phyloP scores from a whole-genome alignment of 345 rosid genomes.

The Syzygium oleosum region DNA sequence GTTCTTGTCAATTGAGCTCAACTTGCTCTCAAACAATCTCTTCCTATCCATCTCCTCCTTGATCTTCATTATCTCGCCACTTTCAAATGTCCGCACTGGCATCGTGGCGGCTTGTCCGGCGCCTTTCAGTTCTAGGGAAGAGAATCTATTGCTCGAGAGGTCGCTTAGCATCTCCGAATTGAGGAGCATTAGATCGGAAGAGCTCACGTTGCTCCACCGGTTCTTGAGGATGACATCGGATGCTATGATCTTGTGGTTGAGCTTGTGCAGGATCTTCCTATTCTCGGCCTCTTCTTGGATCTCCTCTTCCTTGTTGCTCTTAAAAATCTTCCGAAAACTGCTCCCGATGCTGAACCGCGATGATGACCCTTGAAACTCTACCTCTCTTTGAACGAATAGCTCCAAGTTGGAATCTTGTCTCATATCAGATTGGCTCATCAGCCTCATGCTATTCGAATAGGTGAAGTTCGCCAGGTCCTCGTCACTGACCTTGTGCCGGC shows the following conservation, averaged over 20 bases:
- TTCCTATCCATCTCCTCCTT: constrained; percentile 64
- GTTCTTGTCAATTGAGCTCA: constrained; percentile 17
- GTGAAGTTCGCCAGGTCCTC: constrained; percentile 47
- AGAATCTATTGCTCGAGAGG: constrained; percentile 46
- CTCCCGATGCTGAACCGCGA: constrained; percentile 63
- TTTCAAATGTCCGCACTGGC: constrained; percentile 6
- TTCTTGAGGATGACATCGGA: constrained; percentile 68
- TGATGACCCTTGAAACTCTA: constrained; percentile 46
- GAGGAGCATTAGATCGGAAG: constrained; percentile 71
- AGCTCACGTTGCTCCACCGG: constrained; percentile 84
- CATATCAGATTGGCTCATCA: constrained; percentile 37
- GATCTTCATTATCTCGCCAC: constrained; percentile 22
- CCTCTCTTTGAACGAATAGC: constrained; percentile 62
- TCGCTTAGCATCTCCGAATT: constrained; percentile 61
- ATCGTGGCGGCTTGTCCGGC: neutral
- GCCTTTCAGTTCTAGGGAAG: neutral
- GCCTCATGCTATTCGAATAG: constrained; percentile 49
- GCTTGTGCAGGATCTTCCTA: constrained; percentile 33
- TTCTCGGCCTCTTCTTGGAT: constrained; percentile 6
- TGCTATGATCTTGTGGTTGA: constrained; percentile 60
- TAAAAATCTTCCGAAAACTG: constrained; percentile 55
- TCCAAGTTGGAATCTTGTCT: constrained; percentile 46
- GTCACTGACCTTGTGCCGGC: constrained; percentile 43
- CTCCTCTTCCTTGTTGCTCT: constrained; percentile 15
- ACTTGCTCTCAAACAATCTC: constrained; percentile 42